A percentile compares a stretch with the other conserved stretches of the same genome.
Evolutionary conservation across 805 yeast species (phyloP).

Genomic region (Candida ficus): DNA sequence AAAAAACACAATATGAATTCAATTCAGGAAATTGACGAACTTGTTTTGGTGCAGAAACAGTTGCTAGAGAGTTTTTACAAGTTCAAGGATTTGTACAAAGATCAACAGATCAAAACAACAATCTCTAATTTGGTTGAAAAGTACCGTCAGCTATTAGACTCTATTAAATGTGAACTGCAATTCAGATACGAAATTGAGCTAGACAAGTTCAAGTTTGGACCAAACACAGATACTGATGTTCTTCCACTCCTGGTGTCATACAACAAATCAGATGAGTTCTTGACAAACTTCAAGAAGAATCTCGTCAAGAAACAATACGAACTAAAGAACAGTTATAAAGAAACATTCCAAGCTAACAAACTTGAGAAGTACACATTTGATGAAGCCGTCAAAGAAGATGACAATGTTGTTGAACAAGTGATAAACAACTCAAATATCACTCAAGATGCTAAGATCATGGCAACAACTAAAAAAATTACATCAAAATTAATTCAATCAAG

Average conservation of each 20-base stretch:
- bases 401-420: background rate
- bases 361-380: slow-evolving; percentile 5
- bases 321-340: slow-evolving; percentile 4
- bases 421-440: slow-evolving; percentile 4
- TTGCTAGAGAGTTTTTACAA: slow-evolving; percentile 10
- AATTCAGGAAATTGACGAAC: background rate
- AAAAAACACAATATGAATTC: background rate
- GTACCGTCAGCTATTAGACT: slow-evolving; percentile 14
- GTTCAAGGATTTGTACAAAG: slow-evolving; percentile 9
- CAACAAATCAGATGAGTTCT: slow-evolving; percentile 15
- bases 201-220: background rate
- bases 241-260: slow-evolving; percentile 1
- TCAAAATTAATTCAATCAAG: slow-evolving; percentile 20
- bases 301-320: slow-evolving; percentile 18
- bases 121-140: slow-evolving; percentile 14
- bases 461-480: slow-evolving; percentile 24
- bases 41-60: slow-evolving; percentile 4
- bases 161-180: slow-evolving; percentile 12
- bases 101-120: slow-evolving; percentile 12
- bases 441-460: slow-evolving; percentile 20
- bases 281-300: slow-evolving; percentile 11
- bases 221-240: background rate
- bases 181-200: slow-evolving; percentile 17
- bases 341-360: slow-evolving; percentile 9
- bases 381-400: background rate